A percentile compares a stretch with the other conserved stretches of the same genome.
phyloP scores from a whole-genome alignment of 2,329 filamentous ascomycete species.

The Trematosphaeria pertusa region DNA sequence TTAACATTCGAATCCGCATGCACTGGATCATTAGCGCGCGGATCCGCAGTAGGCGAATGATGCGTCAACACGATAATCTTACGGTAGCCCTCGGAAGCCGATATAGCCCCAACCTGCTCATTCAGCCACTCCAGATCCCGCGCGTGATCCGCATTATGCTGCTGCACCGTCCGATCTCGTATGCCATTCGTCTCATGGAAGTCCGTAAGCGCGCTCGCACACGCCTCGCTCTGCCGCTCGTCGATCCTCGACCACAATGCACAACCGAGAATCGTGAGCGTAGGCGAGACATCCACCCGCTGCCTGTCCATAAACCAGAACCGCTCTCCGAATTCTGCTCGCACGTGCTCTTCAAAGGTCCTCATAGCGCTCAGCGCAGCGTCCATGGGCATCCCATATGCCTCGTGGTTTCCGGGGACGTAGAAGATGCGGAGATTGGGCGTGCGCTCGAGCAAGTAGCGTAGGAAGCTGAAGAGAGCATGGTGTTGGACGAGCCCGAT shows the following conservation, averaged over 20 bases:
- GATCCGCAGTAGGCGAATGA: conserved; percentile 50
- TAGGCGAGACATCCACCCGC: conserved; percentile 18
- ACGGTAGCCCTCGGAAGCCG: conserved; percentile 22
- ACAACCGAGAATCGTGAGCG: conserved; percentile 27
- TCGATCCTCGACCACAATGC: conserved; percentile 22
- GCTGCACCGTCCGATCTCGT: conserved; percentile 46
- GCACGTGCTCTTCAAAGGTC: conserved; percentile 18
- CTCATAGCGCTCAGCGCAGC: conserved; percentile 7
- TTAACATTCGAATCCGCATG: conserved; percentile 29
- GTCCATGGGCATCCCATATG: conserved; percentile 13
- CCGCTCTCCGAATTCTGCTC: conserved; percentile 7
- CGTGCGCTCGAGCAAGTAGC: conserved; percentile 8
- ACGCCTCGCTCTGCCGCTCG: conserved; percentile 2
- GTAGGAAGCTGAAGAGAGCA: conserved; percentile 22
- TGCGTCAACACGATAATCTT: conserved; percentile 53
- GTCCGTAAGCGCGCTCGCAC: conserved; percentile 22
- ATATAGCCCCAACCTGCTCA: conserved; percentile 36
- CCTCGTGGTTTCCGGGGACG: conserved; percentile 29
- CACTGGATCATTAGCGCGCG: conserved; percentile 42
- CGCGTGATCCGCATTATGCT: conserved; percentile 49
- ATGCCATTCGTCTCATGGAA: conserved; percentile 26
- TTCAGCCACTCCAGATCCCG: conserved; percentile 57
- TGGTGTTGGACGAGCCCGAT: conserved; percentile 20
- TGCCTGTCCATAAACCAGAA: conserved; percentile 24
- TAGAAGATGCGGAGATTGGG: conserved; percentile 18